Conservation (phyloP, 192 early-diverging fungal species). For the Gaertneriomyces sp. region DNA sequence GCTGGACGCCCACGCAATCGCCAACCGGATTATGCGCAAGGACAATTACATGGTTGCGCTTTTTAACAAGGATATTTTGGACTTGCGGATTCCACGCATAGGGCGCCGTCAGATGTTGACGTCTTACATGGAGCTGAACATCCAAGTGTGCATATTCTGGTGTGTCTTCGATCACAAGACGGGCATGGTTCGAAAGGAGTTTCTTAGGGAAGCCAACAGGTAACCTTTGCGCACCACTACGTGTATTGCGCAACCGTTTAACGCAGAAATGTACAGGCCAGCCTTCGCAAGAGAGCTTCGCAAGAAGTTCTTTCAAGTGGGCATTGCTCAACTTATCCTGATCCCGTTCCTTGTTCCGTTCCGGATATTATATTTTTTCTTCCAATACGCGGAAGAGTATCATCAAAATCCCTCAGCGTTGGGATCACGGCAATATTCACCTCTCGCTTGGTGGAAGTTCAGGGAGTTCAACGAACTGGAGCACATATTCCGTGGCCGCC, state of each 20-base stretch:
- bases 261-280: too few relatives aligned
- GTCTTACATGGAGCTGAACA: constrained; percentile 86
- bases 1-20: constrained; percentile 64
- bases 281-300: not conserved
- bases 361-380: constrained; percentile 79
- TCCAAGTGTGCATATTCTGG: constrained; percentile 78
- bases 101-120: constrained; percentile 68
- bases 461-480: constrained; percentile 98
- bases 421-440: constrained; percentile 76
- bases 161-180: constrained; percentile 73
- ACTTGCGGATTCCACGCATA: constrained; percentile 60
- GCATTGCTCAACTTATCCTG: constrained; percentile 74
- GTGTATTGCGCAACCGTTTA: too few relatives aligned
- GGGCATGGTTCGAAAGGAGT: constrained; percentile 71
- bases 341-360: constrained; percentile 85
- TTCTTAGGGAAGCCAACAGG: constrained; percentile 70
- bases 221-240: not conserved
- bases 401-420: constrained; percentile 79
- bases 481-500: constrained; percentile 75
- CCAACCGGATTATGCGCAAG: constrained; percentile 92
- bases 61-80: constrained; percentile 87
- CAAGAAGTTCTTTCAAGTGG: constrained; percentile 51
- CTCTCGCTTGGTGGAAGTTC: constrained; percentile 87
- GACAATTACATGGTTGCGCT: constrained; percentile 97
- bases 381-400: constrained; percentile 81